Base-by-base conservation (phyloP, 805 yeast species). In the Starmera dryadoides region DNA sequence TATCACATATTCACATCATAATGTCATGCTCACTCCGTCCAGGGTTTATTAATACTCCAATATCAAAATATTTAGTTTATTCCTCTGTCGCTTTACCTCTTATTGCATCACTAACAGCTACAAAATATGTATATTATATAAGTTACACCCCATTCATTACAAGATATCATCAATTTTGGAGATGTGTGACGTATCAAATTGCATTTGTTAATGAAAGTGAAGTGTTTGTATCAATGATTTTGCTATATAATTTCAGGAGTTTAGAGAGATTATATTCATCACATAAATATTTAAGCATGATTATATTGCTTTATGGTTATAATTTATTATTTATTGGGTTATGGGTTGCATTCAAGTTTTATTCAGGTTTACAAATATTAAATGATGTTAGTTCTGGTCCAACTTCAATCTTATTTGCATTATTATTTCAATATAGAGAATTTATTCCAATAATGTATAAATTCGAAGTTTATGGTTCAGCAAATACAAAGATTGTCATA, bases 371-470 rank as follows among this genome's bases (percentile, higher is more conserved):
- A n/a, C 17, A 35, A 5, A 39, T 43, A 42, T 25, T 55, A 2
- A 49, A 51, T 17, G 35, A 34, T 2, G 32, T 47, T 1, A 22
- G 49, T 4, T 36, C 50, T 1, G 70, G 72, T 5, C 69, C 68
- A 9, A 55, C 59, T 2, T 50, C 56, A 3, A 36, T 63, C 2
- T 20, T 66, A 4, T 62, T 63, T 43, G 61, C 64, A 3, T 38
- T 65, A 11, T 41, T 65, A 29, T 64, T 57, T 10, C 58, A 60
- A 28, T 66, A 63, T 42, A 54, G 59, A 36, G 58, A 56, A 22
- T 46, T 58, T 40, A 59, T 67, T n/a, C 72, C 72, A 4, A 56
- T 60, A 3, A 60, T 61, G 30, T 67, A 67, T 52, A 53, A 53
- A 42, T 63, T 66, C 50, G 63, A 63, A 38, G 50, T 43, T 12